These are phyloP conservation scores for Pyrenochaeta sp. DNA, from an alignment of 2,329 filamentous ascomycete genomes.

Conservation along the genomic window DNA sequence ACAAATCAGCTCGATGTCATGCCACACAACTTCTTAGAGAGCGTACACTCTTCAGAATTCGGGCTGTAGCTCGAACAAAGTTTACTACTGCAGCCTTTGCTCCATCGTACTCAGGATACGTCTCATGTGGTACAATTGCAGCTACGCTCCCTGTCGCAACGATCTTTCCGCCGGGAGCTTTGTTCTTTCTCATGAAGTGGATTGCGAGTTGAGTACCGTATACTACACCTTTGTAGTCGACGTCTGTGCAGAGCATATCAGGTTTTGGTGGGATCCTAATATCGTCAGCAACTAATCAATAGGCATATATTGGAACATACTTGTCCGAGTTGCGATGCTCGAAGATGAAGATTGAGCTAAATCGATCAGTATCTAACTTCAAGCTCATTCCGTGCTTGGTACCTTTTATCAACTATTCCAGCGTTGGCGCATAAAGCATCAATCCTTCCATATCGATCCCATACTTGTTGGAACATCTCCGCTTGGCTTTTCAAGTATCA, in stretches of 20 bases:
- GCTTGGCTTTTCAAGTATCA: slow-evolving; percentile 50
- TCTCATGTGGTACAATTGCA: slow-evolving; percentile 54
- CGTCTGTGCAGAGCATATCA: slow-evolving; percentile 55
- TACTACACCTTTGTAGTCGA: slow-evolving; percentile 61
- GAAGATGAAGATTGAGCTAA: slow-evolving; percentile 57
- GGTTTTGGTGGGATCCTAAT: slow-evolving; percentile 55
- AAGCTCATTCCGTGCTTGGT: not conserved
- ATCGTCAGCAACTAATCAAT: slow-evolving; percentile 4
- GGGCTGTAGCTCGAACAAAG: slow-evolving; percentile 30
- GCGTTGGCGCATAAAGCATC: slow-evolving; percentile 62
- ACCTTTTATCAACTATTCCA: slow-evolving; percentile 56
- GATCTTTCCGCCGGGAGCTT: slow-evolving; percentile 53
- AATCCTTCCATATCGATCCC: slow-evolving; percentile 54
- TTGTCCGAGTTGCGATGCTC: slow-evolving; percentile 37
- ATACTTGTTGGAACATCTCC: slow-evolving; percentile 54
- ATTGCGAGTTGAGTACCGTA: slow-evolving; percentile 60
- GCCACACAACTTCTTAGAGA: not conserved
- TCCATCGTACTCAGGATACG: slow-evolving; percentile 59
- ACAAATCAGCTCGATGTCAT: slow-evolving; percentile 4
- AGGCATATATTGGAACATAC: slow-evolving; percentile 11
- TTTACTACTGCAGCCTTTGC: slow-evolving; percentile 57
- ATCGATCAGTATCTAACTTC: not conserved
- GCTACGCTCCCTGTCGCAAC: slow-evolving; percentile 55
- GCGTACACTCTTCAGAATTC: slow-evolving; percentile 28
- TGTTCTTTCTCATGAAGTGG: slow-evolving; percentile 63